phyloP scores from a whole-genome alignment of 2,329 filamentous ascomycete genomes.

The Sporothrix brunneoviolacea region DNA sequence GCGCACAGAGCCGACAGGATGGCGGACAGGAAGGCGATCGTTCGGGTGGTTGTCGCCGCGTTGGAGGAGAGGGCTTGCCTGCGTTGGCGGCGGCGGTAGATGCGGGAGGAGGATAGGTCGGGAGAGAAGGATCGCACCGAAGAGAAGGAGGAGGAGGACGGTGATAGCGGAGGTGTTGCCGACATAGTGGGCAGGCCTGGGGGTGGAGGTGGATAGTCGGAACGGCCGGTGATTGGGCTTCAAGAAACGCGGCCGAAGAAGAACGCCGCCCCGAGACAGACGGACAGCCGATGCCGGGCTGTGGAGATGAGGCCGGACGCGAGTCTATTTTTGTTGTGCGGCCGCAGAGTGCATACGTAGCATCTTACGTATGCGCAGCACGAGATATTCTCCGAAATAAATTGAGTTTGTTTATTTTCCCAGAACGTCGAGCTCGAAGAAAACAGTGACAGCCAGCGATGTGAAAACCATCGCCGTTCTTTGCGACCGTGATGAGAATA shows the following conservation, averaged over 20 bases:
- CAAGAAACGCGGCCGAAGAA: no score
- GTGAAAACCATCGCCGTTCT: not conserved
- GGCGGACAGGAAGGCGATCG: slow-evolving; percentile 47
- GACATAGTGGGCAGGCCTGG: slow-evolving; percentile 3
- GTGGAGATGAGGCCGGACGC: not conserved
- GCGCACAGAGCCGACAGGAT: slow-evolving; percentile 64
- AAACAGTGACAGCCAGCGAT: no score
- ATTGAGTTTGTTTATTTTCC: not conserved
- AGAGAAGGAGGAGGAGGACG: slow-evolving; percentile 9
- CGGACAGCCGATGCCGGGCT: not conserved
- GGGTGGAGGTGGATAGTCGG: not conserved
- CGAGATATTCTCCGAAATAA: slow-evolving; percentile 1
- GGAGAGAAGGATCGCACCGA: slow-evolving; percentile 14
- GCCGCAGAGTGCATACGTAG: slow-evolving; percentile 2
- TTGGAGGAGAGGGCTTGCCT: slow-evolving; percentile 13
- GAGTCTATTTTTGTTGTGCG: not conserved
- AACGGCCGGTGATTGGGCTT: not conserved
- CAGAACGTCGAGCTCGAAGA: no score
- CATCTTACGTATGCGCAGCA: not conserved
- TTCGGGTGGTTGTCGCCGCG: slow-evolving; percentile 29
- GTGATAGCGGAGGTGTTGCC: slow-evolving; percentile 6
- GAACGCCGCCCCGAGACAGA: no score
- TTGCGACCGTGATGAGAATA: not conserved
- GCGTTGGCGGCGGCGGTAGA: slow-evolving; percentile 9
- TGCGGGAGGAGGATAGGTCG: slow-evolving; percentile 8